These are phyloP conservation scores for Sorghum bicolor DNA, from an alignment of 176 grass and related monocot genomes.

Conservation along the genomic window DNA sequence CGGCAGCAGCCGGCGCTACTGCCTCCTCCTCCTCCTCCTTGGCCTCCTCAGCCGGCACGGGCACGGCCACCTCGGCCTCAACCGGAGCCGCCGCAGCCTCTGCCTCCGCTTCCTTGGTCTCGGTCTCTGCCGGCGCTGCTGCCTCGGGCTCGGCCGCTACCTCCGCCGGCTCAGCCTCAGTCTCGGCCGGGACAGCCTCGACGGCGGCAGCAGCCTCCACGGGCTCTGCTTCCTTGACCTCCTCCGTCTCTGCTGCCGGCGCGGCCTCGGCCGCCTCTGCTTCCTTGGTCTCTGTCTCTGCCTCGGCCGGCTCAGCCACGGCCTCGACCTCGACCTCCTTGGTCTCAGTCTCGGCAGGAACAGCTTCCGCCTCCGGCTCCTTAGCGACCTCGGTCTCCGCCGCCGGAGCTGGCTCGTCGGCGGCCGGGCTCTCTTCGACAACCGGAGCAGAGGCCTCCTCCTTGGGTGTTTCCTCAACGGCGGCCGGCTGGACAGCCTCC, in stretches of 20 bases:
- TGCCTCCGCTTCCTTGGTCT: background rate
- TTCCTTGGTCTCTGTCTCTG: background rate
- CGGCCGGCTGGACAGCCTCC: slow-evolving; percentile 8
- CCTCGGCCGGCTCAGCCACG: background rate
- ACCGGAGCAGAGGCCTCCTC: slow-evolving; percentile 25
- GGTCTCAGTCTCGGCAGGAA: background rate
- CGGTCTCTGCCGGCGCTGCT: background rate
- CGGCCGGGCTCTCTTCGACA: background rate
- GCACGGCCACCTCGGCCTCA: background rate
- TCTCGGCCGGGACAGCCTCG: background rate
- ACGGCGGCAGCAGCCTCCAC: slow-evolving; percentile 4
- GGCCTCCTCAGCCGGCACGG: background rate
- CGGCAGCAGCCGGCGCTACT: background rate
- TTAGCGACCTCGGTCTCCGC: slow-evolving; percentile 4
- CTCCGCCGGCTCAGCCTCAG: background rate
- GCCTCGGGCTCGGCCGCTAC: background rate
- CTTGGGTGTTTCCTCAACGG: slow-evolving; percentile 20
- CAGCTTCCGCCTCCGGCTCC: background rate
- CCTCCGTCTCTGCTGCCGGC: background rate
- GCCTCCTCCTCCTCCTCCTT: background rate
- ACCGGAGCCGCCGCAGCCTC: background rate
- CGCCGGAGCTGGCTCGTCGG: background rate
- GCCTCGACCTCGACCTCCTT: background rate
- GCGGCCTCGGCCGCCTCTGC: background rate
- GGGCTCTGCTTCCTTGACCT: too few species aligned